Base-by-base conservation (phyloP, 1,139 yeast genomes). In the Taphrina deformans region DNA sequence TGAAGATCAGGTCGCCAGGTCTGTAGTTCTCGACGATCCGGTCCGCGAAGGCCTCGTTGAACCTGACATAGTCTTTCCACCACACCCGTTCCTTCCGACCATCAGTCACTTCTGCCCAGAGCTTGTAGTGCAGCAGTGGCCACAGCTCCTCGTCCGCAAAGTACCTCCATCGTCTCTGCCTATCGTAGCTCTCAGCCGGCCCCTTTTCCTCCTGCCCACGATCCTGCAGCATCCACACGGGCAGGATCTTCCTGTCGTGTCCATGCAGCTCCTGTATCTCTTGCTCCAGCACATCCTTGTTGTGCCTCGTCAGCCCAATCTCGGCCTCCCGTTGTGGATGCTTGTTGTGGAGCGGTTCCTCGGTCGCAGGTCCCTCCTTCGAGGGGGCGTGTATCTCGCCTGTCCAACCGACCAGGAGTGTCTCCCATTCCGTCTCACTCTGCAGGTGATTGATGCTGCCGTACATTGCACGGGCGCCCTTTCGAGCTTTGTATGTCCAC, bases 41-140 rank as follows among this genome's bases (percentile, higher is more conserved):
- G 69, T 89, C 85, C 63, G 95, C 90, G 74, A 89, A 93, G 6
- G 92, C 92, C 75, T 91, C 96, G 75, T 95, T 93, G 77, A 91
- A 87, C 73, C 83, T 85, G 63, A 90, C 96, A 73, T 93, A 95
- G 74, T 89, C 96, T 73, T 86, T 83, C 97, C 98, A 93, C 84
- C 93, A 89, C 61, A 83, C 80, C 60, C 84, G 80, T 72, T 90
- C 96, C 58, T 83, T 84, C n/a, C 65, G 33, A 1, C 93, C 93
- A 73, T 88, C 88, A 50, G 85, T 83, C 2, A 85, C 82, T 44
- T 82, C 78, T 12, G 33, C 16, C 65, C 65, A 61, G 76, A 89
- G 88, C 74, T 92, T 89, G 76, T 93, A 93, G 75, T 95, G 99
- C 75, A 92, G 85, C 2, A 90, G 87, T 0, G 97, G 97, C 98